Evolutionary conservation across 352 stramenopile species (phyloP).

Genomic region (Globisporangium nodosum): DNA sequence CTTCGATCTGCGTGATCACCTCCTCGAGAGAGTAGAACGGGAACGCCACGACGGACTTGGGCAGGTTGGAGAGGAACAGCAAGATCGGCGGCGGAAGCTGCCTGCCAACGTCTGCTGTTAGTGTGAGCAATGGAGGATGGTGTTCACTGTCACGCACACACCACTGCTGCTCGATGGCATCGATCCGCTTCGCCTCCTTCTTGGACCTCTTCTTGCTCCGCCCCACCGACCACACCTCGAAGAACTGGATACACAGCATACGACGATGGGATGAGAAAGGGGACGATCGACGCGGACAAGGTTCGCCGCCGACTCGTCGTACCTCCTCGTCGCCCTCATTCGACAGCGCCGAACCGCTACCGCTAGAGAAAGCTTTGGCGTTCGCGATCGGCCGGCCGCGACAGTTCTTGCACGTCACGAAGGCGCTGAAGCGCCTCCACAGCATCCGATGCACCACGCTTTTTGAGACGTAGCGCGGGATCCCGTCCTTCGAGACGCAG

Average conservation of each 20-base stretch:
- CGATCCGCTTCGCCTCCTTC: constrained; percentile 29
- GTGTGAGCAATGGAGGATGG: no score
- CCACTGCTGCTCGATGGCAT: constrained; percentile 50
- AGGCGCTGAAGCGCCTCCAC: constrained; percentile 69
- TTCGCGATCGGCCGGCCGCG: constrained; percentile 37
- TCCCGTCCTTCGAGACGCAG: constrained; percentile 31
- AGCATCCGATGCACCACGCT: constrained; percentile 34
- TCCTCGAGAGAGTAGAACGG: constrained; percentile 49
- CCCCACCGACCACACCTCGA: constrained; percentile 56
- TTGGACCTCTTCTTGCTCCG: constrained; percentile 38
- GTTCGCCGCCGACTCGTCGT: background rate
- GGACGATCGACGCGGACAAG: background rate
- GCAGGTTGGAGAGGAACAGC: constrained; percentile 68
- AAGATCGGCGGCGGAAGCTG: constrained; percentile 37
- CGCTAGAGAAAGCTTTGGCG: constrained; percentile 1
- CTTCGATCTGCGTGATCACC: constrained; percentile 54
- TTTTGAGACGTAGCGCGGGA: constrained; percentile 58
- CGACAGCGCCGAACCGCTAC: background rate
- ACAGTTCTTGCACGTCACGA: constrained; percentile 66
- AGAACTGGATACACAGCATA: constrained; percentile 30
- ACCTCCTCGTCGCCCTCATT: constrained; percentile 20
- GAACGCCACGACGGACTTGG: constrained; percentile 65
- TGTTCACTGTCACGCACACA: constrained; percentile 5
- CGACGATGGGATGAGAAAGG: constrained; percentile 7
- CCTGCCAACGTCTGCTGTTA: constrained; percentile 16